Evolutionary conservation across 2,329 filamentous ascomycete species (phyloP).

Genomic region (Fusarium azukiicola): DNA sequence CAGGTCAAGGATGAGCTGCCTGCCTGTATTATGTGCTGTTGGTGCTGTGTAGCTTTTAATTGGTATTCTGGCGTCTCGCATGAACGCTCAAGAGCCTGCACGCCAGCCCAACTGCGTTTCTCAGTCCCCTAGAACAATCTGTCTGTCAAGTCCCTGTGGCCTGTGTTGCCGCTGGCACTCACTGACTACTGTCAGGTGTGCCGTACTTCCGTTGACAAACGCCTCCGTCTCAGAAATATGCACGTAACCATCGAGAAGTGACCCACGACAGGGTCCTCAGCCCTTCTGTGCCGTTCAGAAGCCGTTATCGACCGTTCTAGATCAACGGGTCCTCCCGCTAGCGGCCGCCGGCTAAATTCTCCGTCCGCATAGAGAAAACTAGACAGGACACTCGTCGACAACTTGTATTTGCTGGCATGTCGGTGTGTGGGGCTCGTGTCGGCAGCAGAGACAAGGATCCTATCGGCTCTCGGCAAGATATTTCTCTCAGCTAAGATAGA

Average conservation of each 20-base stretch:
- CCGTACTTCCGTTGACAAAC: conserved; percentile 3
- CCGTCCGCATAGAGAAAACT: not conserved
- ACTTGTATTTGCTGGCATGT: not conserved
- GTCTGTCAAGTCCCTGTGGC: not conserved
- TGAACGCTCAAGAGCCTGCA: not conserved
- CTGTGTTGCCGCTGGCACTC: not conserved
- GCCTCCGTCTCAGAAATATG: not conserved
- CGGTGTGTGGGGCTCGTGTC: not conserved
- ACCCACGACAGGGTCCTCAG: not conserved
- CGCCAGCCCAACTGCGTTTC: not conserved
- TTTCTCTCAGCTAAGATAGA: not conserved
- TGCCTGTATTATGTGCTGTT: too few species aligned
- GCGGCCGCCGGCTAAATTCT: not conserved
- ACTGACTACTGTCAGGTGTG: not conserved
- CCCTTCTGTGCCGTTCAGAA: not conserved
- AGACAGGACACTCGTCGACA: not conserved
- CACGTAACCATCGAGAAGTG: not conserved
- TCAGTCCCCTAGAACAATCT: not conserved
- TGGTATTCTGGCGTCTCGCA: not conserved
- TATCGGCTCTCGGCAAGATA: not conserved
- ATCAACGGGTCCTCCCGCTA: not conserved
- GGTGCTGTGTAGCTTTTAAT: not conserved
- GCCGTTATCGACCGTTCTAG: not conserved
- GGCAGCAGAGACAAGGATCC: not conserved
- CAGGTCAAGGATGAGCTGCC: too few species aligned